Evolutionary conservation across 2,329 filamentous ascomycete species (phyloP).

Genomic region (Neofusicoccum cordaticola): DNA sequence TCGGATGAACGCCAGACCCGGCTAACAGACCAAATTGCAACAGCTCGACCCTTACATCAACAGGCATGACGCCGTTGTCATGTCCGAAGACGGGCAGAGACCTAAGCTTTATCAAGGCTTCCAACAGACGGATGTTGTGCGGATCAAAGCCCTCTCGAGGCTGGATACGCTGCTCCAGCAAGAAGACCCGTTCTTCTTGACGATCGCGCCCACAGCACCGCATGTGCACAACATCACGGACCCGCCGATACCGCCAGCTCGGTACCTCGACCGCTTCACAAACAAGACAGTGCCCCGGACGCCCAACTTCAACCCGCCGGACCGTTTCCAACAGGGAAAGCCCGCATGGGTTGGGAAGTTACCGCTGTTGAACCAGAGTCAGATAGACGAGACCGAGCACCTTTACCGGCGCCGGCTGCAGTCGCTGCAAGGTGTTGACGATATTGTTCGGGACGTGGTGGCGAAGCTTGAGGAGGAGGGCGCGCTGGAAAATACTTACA

Average conservation of each 20-base stretch:
- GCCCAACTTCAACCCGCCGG: constrained; percentile 25
- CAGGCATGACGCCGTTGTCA: constrained; percentile 26
- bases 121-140: constrained; percentile 27
- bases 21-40: no score
- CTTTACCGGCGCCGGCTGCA: constrained; percentile 23
- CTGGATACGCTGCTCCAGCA: background rate
- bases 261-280: constrained; percentile 22
- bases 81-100: constrained; percentile 24
- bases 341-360: background rate
- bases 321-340: background rate
- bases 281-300: constrained; percentile 2
- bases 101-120: constrained; percentile 24
- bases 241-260: constrained; percentile 18
- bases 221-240: constrained; percentile 20
- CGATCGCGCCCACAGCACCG: constrained; percentile 23
- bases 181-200: constrained; percentile 24
- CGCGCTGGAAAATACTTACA: constrained; percentile 27
- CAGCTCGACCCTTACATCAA: constrained; percentile 29
- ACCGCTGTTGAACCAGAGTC: constrained; percentile 20
- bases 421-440: constrained; percentile 32
- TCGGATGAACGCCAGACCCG: no score
- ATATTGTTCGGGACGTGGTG: constrained; percentile 34
- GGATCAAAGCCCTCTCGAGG: constrained; percentile 23
- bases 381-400: constrained; percentile 21
- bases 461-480: constrained; percentile 26